These are phyloP conservation scores for Aaosphaeria pasadenensis DNA, from an alignment of 2,329 filamentous ascomycete genomes.

Conservation along the genomic window DNA sequence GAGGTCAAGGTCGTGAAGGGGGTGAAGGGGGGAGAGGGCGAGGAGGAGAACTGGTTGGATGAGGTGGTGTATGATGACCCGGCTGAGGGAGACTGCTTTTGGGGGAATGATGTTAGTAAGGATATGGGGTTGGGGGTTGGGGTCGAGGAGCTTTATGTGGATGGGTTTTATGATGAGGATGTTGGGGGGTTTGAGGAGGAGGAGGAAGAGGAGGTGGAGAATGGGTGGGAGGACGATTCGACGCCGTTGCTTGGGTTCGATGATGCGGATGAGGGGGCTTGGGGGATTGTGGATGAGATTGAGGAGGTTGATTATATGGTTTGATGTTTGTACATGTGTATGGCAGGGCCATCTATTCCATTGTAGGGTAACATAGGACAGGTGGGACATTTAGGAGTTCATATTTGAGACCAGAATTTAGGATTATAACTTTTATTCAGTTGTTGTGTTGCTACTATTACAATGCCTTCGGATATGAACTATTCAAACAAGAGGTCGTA, in stretches of 20 bases:
- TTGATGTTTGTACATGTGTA: background rate
- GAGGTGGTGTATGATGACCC: background rate
- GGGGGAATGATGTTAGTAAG: background rate
- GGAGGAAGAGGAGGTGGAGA: background rate
- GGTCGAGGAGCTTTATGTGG: background rate
- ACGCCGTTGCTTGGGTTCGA: too few species aligned
- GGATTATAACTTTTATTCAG: too few species aligned
- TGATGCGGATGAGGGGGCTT: background rate
- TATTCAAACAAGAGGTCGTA: too few species aligned
- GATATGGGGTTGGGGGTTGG: background rate
- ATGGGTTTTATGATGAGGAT: background rate
- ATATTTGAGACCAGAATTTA: too few species aligned
- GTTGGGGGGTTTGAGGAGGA: background rate
- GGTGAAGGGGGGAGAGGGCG: conserved; percentile 1
- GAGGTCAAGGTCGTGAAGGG: conserved; percentile 4
- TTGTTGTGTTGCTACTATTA: too few species aligned
- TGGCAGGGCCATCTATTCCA: too few species aligned
- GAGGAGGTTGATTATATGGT: background rate
- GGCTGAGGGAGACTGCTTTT: background rate
- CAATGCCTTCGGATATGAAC: too few species aligned
- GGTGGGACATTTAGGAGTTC: too few species aligned
- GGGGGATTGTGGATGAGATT: background rate
- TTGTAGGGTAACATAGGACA: too few species aligned
- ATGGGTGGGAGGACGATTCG: background rate
- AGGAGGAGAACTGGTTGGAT: background rate